A percentile compares a stretch with the other conserved stretches of the same genome.
Conservation (phyloP, 805 yeast genomes). For the Millerago galiae region DNA sequence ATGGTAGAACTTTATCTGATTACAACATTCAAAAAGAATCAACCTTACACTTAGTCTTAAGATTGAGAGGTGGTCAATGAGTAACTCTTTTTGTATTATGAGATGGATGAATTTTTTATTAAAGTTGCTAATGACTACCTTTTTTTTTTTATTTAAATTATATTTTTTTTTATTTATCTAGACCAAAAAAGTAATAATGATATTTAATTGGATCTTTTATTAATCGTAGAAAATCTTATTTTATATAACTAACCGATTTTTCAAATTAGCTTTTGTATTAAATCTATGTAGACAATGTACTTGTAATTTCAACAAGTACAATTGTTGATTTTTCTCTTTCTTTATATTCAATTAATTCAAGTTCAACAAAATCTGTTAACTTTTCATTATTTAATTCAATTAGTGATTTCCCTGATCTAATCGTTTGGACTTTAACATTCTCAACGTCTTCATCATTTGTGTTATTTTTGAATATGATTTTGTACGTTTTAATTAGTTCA, state of each 20-base stretch:
- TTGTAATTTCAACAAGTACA: slow-evolving; percentile 30
- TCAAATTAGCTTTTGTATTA: background rate
- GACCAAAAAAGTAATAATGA: background rate
- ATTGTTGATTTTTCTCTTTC: slow-evolving; percentile 41
- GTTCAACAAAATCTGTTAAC: slow-evolving; percentile 15
- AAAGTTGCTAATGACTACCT: background rate
- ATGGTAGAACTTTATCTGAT: slow-evolving; percentile 88
- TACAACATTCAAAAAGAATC: slow-evolving; percentile 95
- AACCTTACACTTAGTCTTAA: slow-evolving; percentile 72
- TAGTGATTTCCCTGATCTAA: slow-evolving; percentile 30
- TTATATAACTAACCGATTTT: no score
- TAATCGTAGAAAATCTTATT: background rate
- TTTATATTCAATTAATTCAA: slow-evolving; percentile 22
- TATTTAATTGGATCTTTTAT: background rate
- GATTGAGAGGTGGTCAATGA: slow-evolving; percentile 67
- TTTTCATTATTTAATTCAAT: slow-evolving; percentile 12
- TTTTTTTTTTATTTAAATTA: background rate
- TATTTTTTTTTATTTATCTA: slow-evolving; percentile 11
- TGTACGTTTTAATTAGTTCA: slow-evolving; percentile 19
- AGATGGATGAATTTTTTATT: background rate
- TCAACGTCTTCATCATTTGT: slow-evolving; percentile 42
- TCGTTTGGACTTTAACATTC: slow-evolving; percentile 48
- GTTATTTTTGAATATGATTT: slow-evolving; percentile 24
- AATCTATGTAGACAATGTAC: slow-evolving; percentile 3
- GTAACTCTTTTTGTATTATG: background rate